Evolutionary conservation across 352 stramenopile genomes (phyloP).

Genomic region (Nothophytophthora sp.): DNA sequence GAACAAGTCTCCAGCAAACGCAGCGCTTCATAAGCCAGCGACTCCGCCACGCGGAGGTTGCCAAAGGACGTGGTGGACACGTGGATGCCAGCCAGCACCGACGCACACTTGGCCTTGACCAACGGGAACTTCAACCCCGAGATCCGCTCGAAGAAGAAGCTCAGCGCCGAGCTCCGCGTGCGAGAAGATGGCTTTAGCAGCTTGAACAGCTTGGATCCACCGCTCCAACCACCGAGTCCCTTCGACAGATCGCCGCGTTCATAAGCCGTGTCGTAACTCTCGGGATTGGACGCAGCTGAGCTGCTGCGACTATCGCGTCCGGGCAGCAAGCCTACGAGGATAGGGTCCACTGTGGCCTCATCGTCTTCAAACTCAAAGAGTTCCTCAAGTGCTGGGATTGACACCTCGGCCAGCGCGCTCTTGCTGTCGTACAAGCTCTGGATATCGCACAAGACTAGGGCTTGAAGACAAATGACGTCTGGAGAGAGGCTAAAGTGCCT

Average conservation of each 20-base stretch:
- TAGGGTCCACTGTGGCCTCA: constrained; percentile 53
- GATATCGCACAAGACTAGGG: constrained; percentile 77
- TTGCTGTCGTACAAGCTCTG: constrained; percentile 77
- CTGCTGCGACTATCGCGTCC: constrained; percentile 39
- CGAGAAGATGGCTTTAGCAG: constrained; percentile 52
- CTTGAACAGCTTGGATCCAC: constrained; percentile 38
- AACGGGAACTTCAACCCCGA: constrained; percentile 43
- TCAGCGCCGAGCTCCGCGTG: constrained; percentile 41
- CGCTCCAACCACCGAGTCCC: constrained; percentile 52
- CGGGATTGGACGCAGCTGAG: constrained; percentile 34
- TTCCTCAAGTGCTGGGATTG: constrained; percentile 67
- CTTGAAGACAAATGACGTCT: constrained; percentile 62
- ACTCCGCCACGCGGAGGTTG: constrained; percentile 63
- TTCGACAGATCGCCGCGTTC: constrained; percentile 37
- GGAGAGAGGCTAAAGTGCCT: constrained; percentile 49
- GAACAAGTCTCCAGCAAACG: constrained; percentile 70
- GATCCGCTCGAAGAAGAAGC: constrained; percentile 66
- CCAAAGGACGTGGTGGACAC: constrained; percentile 39
- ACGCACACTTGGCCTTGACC: constrained; percentile 76
- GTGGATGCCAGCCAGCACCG: constrained; percentile 62
- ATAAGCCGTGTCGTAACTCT: constrained; percentile 34
- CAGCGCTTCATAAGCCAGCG: constrained; percentile 74
- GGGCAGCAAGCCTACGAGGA: constrained; percentile 42
- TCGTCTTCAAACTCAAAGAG: constrained; percentile 83
- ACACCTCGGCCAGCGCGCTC: constrained; percentile 66